Conservation (phyloP, 306 rosid species). For the Cicer cuneatum region DNA sequence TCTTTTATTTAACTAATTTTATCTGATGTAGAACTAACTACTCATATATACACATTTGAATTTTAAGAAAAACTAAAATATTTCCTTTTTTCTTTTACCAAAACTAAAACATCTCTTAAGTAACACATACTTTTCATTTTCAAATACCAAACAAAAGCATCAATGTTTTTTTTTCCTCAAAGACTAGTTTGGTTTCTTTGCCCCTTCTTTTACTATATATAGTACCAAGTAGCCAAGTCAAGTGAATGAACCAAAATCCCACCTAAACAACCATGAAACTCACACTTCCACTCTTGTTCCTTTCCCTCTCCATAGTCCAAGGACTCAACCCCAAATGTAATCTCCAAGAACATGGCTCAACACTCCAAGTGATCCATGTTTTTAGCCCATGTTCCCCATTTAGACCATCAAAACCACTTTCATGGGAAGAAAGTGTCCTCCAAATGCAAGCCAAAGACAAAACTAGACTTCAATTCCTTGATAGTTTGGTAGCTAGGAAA, state of each 20-base stretch:
- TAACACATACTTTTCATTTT: too few relatives aligned
- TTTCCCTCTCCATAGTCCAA: conserved; percentile 47
- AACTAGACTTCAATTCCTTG: conserved; percentile 61
- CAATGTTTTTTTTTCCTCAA: neutral
- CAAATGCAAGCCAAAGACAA: conserved; percentile 69
- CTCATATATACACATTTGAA: too few relatives aligned
- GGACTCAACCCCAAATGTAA: conserved; percentile 59
- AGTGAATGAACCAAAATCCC: conserved; percentile 40
- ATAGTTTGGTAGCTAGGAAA: conserved; percentile 62
- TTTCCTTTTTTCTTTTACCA: too few relatives aligned
- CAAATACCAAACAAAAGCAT: too few relatives aligned
- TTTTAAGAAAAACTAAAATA: too few relatives aligned
- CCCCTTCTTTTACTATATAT: conserved; percentile 42
- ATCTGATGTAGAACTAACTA: too few relatives aligned
- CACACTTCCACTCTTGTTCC: conserved; percentile 35
- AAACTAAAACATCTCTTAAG: too few relatives aligned
- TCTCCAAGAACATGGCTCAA: conserved; percentile 60
- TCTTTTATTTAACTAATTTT: too few relatives aligned
- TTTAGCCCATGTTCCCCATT: conserved; percentile 79
- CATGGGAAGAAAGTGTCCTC: conserved; percentile 76
- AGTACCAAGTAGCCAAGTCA: conserved; percentile 15
- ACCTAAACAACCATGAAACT: conserved; percentile 51
- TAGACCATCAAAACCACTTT: conserved; percentile 59
- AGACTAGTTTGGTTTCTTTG: neutral
- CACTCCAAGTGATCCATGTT: conserved; percentile 71